Conservation (phyloP, 257 asterid genomes). For the Solanum pimpinellifolium region DNA sequence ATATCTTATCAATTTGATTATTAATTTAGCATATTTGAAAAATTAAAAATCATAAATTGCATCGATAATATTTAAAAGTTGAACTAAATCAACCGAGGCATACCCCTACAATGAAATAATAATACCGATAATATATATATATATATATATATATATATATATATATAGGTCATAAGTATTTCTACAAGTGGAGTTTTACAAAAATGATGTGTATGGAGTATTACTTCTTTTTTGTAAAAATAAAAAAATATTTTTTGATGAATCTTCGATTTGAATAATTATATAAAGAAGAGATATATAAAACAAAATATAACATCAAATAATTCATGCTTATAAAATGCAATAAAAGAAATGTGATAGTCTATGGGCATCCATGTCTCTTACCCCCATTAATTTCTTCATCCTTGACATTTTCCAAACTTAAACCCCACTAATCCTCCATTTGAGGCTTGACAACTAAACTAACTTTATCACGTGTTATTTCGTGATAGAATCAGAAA, state of each 20-base stretch:
- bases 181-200: not conserved
- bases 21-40: not conserved
- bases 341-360: not conserved
- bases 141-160: no score
- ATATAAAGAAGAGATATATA: no score
- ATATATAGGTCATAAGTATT: no score
- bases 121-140: not conserved
- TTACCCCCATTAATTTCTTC: not conserved
- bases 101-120: no score
- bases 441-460: not conserved
- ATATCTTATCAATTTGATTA: no score
- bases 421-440: not conserved
- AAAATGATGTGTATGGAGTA: not conserved
- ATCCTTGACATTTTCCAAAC: not conserved
- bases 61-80: no score
- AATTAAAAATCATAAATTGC: no score
- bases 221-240: not conserved
- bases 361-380: not conserved
- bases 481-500: not conserved
- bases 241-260: no score
- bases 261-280: no score
- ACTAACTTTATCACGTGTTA: no score
- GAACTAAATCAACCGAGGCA: not conserved
- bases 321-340: not conserved
- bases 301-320: not conserved